Conservation (phyloP, 257 asterid genomes). For the Thymus mandschuricus region DNA sequence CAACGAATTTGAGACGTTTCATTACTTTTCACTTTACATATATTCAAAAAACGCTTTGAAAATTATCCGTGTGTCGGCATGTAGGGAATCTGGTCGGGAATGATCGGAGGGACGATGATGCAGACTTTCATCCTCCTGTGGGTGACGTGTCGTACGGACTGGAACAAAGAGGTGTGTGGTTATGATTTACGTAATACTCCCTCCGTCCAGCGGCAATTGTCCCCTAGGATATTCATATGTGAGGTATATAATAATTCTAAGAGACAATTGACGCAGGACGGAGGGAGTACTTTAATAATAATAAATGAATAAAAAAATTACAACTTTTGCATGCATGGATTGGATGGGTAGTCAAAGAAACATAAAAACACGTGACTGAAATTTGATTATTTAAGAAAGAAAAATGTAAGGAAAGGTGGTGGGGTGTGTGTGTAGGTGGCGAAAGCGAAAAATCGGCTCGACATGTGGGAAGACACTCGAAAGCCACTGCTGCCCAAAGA, state of each 20-base stretch:
- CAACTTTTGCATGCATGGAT: not conserved
- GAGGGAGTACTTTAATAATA: too few relatives aligned
- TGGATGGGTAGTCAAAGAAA: too few relatives aligned
- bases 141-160: slow-evolving; percentile 73
- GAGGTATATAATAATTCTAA: too few relatives aligned
- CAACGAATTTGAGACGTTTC: too few relatives aligned
- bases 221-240: too few relatives aligned
- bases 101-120: slow-evolving; percentile 90
- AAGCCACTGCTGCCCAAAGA: slow-evolving; percentile 52
- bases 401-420: not conserved
- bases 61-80: not conserved
- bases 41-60: not conserved
- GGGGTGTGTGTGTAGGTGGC: slow-evolving; percentile 55
- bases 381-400: not conserved
- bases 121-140: slow-evolving; percentile 76
- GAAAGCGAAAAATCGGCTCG: slow-evolving; percentile 61
- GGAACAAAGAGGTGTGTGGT: slow-evolving; percentile 69
- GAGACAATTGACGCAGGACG: too few relatives aligned
- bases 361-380: not conserved
- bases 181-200: too few relatives aligned
- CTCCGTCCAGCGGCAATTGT: too few relatives aligned
- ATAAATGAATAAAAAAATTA: too few relatives aligned
- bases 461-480: slow-evolving; percentile 60
- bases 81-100: slow-evolving; percentile 89
- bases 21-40: too few relatives aligned